Evolutionary conservation across 495 filamentous ascomycete genomes (phyloP), one percentile per base, ranked within the genome.

Genomic region (Neurospora sp.): DNA sequence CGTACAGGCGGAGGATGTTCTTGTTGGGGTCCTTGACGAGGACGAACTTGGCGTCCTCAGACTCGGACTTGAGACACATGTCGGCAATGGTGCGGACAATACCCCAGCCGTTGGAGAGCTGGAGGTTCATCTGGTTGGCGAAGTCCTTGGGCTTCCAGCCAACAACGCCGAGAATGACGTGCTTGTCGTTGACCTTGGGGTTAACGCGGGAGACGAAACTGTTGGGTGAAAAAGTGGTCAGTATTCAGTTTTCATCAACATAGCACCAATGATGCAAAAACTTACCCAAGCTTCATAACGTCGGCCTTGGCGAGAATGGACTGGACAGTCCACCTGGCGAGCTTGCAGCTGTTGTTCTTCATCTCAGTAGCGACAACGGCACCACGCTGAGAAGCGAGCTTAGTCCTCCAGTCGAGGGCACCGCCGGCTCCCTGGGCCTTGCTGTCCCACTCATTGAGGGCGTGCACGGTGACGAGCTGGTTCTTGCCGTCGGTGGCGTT

Each of bases 261-360:
- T 40, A 53, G 40, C 16, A 70, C 1, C 68, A 6, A 48, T 65
- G 41, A 27, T 69, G 31, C 41, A 45, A 71, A 71, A 39, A 83
- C 88, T 59, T 85, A 94, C 89, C 96, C 96, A 79, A 99, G 90
- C 87, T 98, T 99, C 93, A 99, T 98, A 73, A 91, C 86, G 81
- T 98, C 95, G 22, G 96, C 94, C 83, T 94, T 94, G 78, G 96
- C 94, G 53, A 99, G 88, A 78, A 98, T 97, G 76, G 90, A 91
- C 86, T 99, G 96, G 70, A 93, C 92, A 22, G 96, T 97, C 96
- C 96, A 99, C 77, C 96, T 86, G 41, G 96, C 96, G 71, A 99
- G 89, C 86, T 99, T 99, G 89, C 92, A 95, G 79, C 89, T 92
- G 87, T 99, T 99, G 88, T 99, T 99, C 91, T 99, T 99, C 96